These are phyloP conservation scores for Vachellia pachyceras DNA, from an alignment of 306 rosid genomes.

Conservation along the genomic window DNA sequence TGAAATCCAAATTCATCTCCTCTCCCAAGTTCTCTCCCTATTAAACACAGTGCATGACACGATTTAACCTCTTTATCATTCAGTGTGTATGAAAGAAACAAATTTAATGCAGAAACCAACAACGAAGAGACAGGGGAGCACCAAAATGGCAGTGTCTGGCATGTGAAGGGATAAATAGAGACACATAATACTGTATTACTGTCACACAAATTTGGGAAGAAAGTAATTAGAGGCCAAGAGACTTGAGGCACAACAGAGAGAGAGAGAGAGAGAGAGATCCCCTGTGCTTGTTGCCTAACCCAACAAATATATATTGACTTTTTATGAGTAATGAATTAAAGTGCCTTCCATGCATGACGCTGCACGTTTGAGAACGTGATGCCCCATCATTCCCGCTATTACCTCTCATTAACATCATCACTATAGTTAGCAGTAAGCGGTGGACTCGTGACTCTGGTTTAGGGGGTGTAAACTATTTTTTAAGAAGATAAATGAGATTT, in stretches of 20 bases:
- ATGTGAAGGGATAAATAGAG: conserved; percentile 20
- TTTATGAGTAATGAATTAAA: not conserved
- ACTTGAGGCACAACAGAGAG: not conserved
- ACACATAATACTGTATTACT: conserved; percentile 42
- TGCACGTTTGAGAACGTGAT: conserved; percentile 24
- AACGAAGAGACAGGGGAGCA: conserved; percentile 19
- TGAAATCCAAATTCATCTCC: not conserved
- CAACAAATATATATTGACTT: conserved; percentile 12
- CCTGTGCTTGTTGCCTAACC: conserved; percentile 1
- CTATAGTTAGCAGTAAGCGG: not conserved
- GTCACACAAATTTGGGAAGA: conserved; percentile 10
- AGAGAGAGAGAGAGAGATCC: not conserved
- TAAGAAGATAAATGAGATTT: no score
- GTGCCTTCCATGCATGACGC: not conserved
- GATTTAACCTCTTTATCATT: not conserved
- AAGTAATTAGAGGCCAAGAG: not conserved
- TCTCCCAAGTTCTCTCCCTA: not conserved
- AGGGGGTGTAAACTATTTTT: no score
- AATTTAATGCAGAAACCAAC: not conserved
- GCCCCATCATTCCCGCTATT: not conserved
- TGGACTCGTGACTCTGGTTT: no score
- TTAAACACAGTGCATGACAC: not conserved
- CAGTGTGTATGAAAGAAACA: not conserved
- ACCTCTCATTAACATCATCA: not conserved
- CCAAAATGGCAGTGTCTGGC: conserved; percentile 15